phyloP scores from a whole-genome alignment of 495 filamentous ascomycete genomes.

The Penicillium ochrochloron region DNA sequence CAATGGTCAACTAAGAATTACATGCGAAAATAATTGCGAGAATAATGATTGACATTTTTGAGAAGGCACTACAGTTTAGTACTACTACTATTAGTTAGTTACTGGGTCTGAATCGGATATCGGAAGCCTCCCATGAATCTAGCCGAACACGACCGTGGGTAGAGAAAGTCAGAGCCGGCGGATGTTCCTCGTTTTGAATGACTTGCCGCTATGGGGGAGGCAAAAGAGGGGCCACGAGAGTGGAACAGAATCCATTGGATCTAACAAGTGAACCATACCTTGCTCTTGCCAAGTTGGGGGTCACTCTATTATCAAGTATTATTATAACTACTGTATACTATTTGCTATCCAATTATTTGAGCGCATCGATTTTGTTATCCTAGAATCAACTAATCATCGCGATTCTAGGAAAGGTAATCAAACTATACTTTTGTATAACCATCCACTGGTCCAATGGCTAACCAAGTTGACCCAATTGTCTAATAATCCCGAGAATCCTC shows the following conservation, averaged over 20 bases:
- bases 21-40: neutral
- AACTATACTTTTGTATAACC: neutral
- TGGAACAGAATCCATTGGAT: neutral
- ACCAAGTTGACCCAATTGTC: neutral
- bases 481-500: neutral
- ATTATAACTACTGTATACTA: neutral
- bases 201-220: conserved; percentile 7
- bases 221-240: neutral
- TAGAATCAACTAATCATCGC: neutral
- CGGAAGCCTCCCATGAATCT: neutral
- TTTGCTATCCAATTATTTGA: neutral
- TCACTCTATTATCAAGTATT: neutral
- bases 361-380: neutral
- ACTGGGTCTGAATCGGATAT: neutral
- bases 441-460: neutral
- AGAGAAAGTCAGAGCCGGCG: neutral
- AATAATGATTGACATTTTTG: neutral
- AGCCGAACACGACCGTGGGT: neutral
- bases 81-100: neutral
- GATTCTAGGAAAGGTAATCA: neutral
- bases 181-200: neutral
- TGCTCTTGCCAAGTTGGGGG: neutral
- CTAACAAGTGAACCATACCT: conserved; percentile 3
- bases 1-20: neutral
- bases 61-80: neutral